These are phyloP conservation scores for Paraphaeosphaeria minitans DNA, from an alignment of 2,329 filamentous ascomycete genomes.

Conservation along the genomic window DNA sequence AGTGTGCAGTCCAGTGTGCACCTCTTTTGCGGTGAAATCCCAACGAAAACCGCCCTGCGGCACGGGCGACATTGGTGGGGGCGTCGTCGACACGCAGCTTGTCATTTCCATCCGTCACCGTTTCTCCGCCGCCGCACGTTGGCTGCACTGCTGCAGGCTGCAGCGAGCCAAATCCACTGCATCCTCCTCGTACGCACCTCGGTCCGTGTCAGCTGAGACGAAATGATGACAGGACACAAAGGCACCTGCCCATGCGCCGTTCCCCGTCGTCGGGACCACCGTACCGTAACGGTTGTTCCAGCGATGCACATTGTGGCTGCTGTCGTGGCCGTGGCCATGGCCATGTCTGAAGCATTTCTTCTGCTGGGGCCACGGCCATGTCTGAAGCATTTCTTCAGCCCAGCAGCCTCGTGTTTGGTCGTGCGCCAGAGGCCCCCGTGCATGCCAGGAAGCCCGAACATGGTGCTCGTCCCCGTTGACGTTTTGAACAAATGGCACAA, in stretches of 20 bases:
- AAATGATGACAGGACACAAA: constrained; percentile 19
- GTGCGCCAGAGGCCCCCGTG: constrained; percentile 11
- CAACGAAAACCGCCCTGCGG: neutral
- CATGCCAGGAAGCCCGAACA: constrained; percentile 15
- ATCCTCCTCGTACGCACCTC: neutral
- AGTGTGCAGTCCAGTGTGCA: too few species aligned
- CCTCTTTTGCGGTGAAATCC: constrained; percentile 7
- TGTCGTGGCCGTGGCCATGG: constrained; percentile 34
- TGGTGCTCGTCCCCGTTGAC: constrained; percentile 10
- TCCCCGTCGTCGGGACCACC: constrained; percentile 42
- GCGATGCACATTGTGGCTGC: constrained; percentile 41
- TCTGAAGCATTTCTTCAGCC: constrained; percentile 24
- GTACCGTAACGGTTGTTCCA: constrained; percentile 47
- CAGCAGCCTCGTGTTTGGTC: constrained; percentile 23
- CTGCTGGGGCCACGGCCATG: constrained; percentile 24
- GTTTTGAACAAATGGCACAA: constrained; percentile 20
- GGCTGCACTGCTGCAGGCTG: neutral
- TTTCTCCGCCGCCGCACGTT: constrained; percentile 1
- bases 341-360: constrained; percentile 26
- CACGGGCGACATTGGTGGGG: constrained; percentile 3
- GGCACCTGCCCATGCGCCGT: constrained; percentile 30
- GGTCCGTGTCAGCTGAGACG: constrained; percentile 33
- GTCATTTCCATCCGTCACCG: constrained; percentile 26
- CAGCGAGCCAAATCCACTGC: neutral
- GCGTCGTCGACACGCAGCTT: constrained; percentile 12